Evolutionary conservation across 108 stramenopile species (phyloP), one percentile per base, ranked within the genome.

Genomic region (Nitzschia palea): DNA sequence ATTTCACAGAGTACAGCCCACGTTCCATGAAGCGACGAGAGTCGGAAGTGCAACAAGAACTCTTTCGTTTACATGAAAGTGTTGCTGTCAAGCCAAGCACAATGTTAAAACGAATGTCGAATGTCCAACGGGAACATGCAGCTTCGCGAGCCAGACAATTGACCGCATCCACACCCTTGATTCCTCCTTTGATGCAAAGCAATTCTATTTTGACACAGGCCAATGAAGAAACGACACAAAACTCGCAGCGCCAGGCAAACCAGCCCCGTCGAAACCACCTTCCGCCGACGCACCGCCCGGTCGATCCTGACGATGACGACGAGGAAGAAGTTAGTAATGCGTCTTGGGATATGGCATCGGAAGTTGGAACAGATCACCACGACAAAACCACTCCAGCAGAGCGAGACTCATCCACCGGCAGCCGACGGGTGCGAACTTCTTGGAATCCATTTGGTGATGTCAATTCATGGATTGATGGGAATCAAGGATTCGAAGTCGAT

Each of bases 361-460:
- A 60, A 4, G 26, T 23, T 15, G 50, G 36, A 20, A 51, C 59
- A 23, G 81, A 72, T 50, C 83, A 90, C 55, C 58, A 83, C 1
- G 86, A 87, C 87, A 82, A 84, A 31, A 48, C 86, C 28, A 68
- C 73, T 45, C 83, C 12, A 87, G 86, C 53, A 86, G 89, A 18
- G 83, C 78, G 33, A 73, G 77, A 22, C 81, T 80, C n/a, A 78
- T 81, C 0, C 48, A 78, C 17, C 74, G 76, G 3, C n/a, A 29
- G 20, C 17, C 8, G 22, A 48, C 8, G 18, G 4, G n/a, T 10
- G 4, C 18, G 22, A 4, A 20, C 47, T n/a, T 8, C 47, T n/a
- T 48, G 54, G 54, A 55, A 32, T 55, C 31, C 44, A 1, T 35
- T 40, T 43, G 59, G 25, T 8, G 59, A 61, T 20, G 69, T 66